These are phyloP conservation scores for Ascomycota sp. DNA, from an alignment of 2,329 filamentous ascomycete species.

Conservation along the genomic window DNA sequence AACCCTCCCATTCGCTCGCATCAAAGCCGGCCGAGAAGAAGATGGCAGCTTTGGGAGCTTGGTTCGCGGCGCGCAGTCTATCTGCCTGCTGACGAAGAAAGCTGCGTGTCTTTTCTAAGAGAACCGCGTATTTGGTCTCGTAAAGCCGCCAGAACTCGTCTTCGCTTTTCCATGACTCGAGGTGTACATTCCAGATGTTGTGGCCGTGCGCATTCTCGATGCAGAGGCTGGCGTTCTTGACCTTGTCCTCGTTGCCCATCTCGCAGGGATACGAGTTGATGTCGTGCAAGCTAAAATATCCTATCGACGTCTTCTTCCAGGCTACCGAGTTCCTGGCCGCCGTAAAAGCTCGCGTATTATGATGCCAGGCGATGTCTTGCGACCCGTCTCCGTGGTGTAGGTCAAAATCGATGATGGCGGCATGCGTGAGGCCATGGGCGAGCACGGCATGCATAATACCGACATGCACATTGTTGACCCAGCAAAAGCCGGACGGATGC, in stretches of 20 bases:
- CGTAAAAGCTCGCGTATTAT: conserved; percentile 48
- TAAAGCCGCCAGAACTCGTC: conserved; percentile 83
- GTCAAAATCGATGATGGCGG: conserved; percentile 83
- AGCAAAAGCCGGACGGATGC: conserved; percentile 89
- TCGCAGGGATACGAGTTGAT: conserved; percentile 98
- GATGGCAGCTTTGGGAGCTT: conserved; percentile 61
- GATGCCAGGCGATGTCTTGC: conserved; percentile 79
- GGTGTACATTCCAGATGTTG: conserved; percentile 87
- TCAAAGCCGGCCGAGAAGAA: conserved; percentile 95
- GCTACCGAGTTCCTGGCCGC: conserved; percentile 49
- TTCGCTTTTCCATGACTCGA: conserved; percentile 68
- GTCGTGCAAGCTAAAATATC: conserved; percentile 92
- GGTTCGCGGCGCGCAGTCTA: conserved; percentile 35
- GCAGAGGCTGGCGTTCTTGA: conserved; percentile 83
- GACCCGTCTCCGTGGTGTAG: conserved; percentile 91
- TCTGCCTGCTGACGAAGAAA: conserved; percentile 60
- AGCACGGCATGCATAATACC: conserved; percentile 82
- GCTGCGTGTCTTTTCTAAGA: conserved; percentile 61
- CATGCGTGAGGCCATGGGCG: conserved; percentile 72
- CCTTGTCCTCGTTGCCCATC: conserved; percentile 77
- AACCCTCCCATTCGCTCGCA: conserved; percentile 82
- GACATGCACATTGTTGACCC: conserved; percentile 96
- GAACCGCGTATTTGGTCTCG: conserved; percentile 50
- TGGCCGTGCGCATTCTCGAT: conserved; percentile 89
- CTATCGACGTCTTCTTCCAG: conserved; percentile 72